These are phyloP conservation scores for Aaosphaeria arxii DNA, from an alignment of 2,329 filamentous ascomycete species.

Conservation along the genomic window DNA sequence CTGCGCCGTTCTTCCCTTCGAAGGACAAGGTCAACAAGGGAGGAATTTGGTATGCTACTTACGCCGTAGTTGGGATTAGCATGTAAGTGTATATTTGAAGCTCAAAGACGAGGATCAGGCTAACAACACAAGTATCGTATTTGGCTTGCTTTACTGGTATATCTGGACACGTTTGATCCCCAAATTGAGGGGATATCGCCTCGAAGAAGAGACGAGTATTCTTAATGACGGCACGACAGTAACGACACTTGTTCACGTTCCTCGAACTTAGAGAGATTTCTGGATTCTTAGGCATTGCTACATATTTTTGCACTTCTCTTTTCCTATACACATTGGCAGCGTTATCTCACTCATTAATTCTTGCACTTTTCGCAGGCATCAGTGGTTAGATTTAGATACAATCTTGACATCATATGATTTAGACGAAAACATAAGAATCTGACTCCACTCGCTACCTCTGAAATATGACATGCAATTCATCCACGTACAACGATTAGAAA, in stretches of 20 bases:
- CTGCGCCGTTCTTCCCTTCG: slow-evolving; percentile 62
- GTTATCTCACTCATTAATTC: no score
- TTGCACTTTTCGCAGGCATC: background rate
- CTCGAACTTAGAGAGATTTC: slow-evolving; percentile 1
- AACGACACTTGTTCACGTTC: slow-evolving; percentile 51
- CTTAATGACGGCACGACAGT: slow-evolving; percentile 66
- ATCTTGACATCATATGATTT: no score
- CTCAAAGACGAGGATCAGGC: background rate
- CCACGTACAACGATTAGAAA: no score
- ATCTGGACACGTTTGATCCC: slow-evolving; percentile 63
- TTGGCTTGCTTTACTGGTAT: slow-evolving; percentile 66
- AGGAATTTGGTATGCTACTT: slow-evolving; percentile 51
- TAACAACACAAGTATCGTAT: slow-evolving; percentile 46
- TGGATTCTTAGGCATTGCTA: background rate
- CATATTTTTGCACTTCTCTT: no score
- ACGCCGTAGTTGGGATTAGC: slow-evolving; percentile 51
- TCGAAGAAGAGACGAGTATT: slow-evolving; percentile 61
- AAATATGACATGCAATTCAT: no score
- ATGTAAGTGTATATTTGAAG: slow-evolving; percentile 42
- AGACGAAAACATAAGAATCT: no score
- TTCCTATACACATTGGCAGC: no score
- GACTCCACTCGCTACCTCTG: no score
- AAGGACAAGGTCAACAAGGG: slow-evolving; percentile 16
- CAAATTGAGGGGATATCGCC: slow-evolving; percentile 54
- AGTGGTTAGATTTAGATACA: no score